These are phyloP conservation scores for Trichoderma aggressivum DNA, from an alignment of 2,329 filamentous ascomycete species.

Conservation along the genomic window DNA sequence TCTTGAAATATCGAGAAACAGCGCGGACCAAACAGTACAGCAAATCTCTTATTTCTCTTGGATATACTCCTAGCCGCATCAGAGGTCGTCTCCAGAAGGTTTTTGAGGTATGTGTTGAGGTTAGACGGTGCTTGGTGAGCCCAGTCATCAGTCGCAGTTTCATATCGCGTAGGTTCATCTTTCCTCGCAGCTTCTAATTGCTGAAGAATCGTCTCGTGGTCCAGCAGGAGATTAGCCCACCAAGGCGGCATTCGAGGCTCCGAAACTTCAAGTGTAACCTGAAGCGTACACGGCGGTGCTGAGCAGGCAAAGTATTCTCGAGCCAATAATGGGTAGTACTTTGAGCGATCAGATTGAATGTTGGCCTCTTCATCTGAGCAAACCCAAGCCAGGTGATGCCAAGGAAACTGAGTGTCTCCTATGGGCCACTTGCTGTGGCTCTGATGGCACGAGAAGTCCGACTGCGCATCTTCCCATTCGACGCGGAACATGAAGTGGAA, in stretches of 20 bases:
- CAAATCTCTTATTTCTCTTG: slow-evolving; percentile 55
- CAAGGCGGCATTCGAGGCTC: slow-evolving; percentile 44
- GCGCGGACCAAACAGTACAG: slow-evolving; percentile 50
- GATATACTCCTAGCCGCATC: slow-evolving; percentile 46
- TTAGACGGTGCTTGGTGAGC: slow-evolving; percentile 41
- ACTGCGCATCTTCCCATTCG: slow-evolving; percentile 32
- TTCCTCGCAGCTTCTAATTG: slow-evolving; percentile 40
- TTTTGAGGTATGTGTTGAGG: slow-evolving; percentile 50
- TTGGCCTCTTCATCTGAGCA: slow-evolving; percentile 30
- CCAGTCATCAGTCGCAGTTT: slow-evolving; percentile 41
- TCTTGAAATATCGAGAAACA: slow-evolving; percentile 48
- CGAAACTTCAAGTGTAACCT: slow-evolving; percentile 47
- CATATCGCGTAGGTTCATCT: slow-evolving; percentile 48
- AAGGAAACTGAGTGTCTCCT: slow-evolving; percentile 35
- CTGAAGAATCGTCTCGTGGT: slow-evolving; percentile 42
- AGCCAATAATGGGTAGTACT: slow-evolving; percentile 40
- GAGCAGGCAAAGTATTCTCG: slow-evolving; percentile 42
- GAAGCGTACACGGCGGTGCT: slow-evolving; percentile 39
- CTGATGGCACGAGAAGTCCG: slow-evolving; percentile 30
- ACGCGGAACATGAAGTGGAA: slow-evolving; percentile 42
- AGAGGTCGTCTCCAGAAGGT: slow-evolving; percentile 41
- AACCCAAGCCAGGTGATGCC: slow-evolving; percentile 39
- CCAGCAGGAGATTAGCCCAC: slow-evolving; percentile 44
- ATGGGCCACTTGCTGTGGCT: slow-evolving; percentile 35
- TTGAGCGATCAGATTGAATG: slow-evolving; percentile 26